Base-by-base conservation (phyloP, 2,329 filamentous ascomycete species). In the Blumeria graminis region DNA sequence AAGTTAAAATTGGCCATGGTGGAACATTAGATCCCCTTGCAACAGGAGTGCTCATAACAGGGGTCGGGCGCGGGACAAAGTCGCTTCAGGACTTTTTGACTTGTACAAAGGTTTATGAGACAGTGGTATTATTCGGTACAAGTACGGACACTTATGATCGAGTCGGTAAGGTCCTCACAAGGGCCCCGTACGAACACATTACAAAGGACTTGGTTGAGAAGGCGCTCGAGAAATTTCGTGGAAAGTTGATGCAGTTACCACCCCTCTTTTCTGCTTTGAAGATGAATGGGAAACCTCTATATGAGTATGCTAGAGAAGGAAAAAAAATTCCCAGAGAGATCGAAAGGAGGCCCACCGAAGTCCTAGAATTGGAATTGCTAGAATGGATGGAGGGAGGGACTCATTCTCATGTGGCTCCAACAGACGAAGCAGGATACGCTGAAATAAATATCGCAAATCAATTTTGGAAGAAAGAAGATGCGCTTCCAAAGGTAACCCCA, bases 1-100 rank as follows among this genome's bases (percentile, higher is more conserved):
- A 86, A 60, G 82, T 96, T 62, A 98, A 96, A 73, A 85, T 96
- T 65, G 92, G 92, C 36, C 92, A 98, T 70, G 92, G 92, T 59
- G 92, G 92, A 46, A 98, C 92, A 1, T 76, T 98, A 16, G 92
- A 98, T 66, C 92, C 92, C 32, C 76, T 95, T 64, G 92, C 92
- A 8, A 94, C 89, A 0, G 92, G 92, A 50, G 86, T 98, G 28
- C 76, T 98, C 54, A 88, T 96, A 60, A 74, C 92, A 6, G 92
- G 90, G 57, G 75, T 95, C 55, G 92, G 90, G 38, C 80, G 77
- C 58, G 92, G 86, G 41, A 98, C 92, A 56, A 98, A 96, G 69
- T 72, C 76, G 13, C 76, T 98, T 1, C 72, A 77, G 43, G 73
- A 79, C 38, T 96, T 95, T 67, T 74, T 96, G 48, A 75, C 78